Evolutionary conservation across 495 filamentous ascomycete species (phyloP).

Genomic region (Evernia prunastri): DNA sequence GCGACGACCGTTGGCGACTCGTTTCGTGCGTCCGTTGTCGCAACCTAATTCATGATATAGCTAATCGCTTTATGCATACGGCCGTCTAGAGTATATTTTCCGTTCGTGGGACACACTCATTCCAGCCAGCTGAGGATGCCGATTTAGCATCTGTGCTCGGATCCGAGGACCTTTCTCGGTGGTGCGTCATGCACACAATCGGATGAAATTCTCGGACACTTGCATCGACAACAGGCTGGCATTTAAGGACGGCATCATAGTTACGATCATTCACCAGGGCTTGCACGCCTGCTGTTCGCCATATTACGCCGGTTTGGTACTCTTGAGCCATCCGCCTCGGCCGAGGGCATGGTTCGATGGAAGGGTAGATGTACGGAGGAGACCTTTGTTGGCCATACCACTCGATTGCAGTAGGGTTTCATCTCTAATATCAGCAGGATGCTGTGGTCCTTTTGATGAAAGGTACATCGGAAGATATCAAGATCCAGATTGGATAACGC

Average conservation of each 20-base stretch:
- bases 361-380: neutral
- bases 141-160: neutral
- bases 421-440: no score
- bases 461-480: no score
- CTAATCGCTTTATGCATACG: conserved; percentile 34
- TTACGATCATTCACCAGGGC: conserved; percentile 3
- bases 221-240: conserved; percentile 1
- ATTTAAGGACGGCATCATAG: neutral
- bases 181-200: conserved; percentile 2
- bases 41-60: conserved; percentile 37
- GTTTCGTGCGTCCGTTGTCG: conserved; percentile 6
- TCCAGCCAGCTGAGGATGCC: conserved; percentile 44
- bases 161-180: neutral
- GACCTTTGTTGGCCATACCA: neutral
- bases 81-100: conserved; percentile 19
- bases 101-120: conserved; percentile 47
- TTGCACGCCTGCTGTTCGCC: conserved; percentile 9
- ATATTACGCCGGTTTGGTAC: conserved; percentile 3
- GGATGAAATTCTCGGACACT: conserved; percentile 1
- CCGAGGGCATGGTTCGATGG: neutral
- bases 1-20: neutral
- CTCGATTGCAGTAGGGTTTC: neutral
- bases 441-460: no score
- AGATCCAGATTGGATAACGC: no score
- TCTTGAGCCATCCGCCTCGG: neutral